A percentile compares a stretch with the other conserved stretches of the same genome.
Conservation (phyloP, 257 asterid genomes). For the Solanum sparsipilum region DNA sequence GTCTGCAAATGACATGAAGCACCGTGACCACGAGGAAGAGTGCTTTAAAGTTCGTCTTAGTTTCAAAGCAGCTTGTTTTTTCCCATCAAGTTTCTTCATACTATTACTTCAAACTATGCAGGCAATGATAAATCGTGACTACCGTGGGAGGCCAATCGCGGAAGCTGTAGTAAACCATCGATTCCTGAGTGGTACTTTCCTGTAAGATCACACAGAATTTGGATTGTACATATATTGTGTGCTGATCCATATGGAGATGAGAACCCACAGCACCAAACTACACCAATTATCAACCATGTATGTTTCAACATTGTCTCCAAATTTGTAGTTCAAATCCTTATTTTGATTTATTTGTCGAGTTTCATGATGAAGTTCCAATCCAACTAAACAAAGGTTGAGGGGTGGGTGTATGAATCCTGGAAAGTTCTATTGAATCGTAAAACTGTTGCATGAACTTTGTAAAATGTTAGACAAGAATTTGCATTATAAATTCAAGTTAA, state of each 20-base stretch:
- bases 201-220: slow-evolving; percentile 10
- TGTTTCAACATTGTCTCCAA: neutral
- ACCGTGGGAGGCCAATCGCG: slow-evolving; percentile 70
- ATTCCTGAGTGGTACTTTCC: slow-evolving; percentile 43
- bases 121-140: slow-evolving; percentile 77
- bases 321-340: neutral
- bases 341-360: neutral
- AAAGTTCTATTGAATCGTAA: neutral
- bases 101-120: slow-evolving; percentile 2
- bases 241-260: neutral
- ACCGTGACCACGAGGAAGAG: neutral
- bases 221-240: neutral
- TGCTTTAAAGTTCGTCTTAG: neutral
- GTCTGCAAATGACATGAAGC: neutral
- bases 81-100: neutral
- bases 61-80: neutral
- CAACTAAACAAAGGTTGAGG: neutral
- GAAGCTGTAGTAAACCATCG: slow-evolving; percentile 81
- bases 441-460: neutral
- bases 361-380: neutral
- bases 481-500: neutral
- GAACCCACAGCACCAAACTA: neutral
- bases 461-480: neutral
- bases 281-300: neutral
- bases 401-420: neutral